Conservation (phyloP, 2,329 filamentous ascomycete species). For the Ramularia endophylla region DNA sequence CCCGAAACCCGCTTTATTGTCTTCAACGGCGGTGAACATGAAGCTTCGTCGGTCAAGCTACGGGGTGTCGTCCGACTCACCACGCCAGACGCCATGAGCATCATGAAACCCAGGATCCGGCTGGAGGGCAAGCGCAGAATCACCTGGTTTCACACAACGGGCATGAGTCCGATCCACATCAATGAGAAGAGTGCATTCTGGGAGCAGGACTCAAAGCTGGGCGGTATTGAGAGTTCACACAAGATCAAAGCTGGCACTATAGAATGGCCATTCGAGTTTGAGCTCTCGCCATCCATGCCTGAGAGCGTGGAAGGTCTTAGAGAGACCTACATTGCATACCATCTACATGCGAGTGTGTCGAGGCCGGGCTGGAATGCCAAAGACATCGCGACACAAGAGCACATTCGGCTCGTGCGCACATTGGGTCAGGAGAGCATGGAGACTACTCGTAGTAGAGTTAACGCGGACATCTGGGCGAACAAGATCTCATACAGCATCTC, state of each 20-base stretch:
- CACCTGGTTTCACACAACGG: constrained; percentile 34
- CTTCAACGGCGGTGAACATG: constrained; percentile 44
- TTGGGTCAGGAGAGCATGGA: constrained; percentile 64
- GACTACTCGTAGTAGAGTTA: constrained; percentile 42
- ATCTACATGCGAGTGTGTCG: constrained; percentile 82
- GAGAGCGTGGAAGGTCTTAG: constrained; percentile 89
- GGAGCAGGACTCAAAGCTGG: constrained; percentile 40
- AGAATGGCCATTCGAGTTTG: constrained; percentile 47
- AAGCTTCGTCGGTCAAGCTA: constrained; percentile 40
- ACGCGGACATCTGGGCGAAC: constrained; percentile 96
- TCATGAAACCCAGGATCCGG: constrained; percentile 42
- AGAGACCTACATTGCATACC: constrained; percentile 83
- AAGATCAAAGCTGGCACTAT: constrained; percentile 45
- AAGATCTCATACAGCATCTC: constrained; percentile 95
- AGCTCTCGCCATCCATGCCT: constrained; percentile 46
- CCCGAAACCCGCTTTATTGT: constrained; percentile 45
- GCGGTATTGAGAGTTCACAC: constrained; percentile 40
- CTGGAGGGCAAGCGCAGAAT: constrained; percentile 45
- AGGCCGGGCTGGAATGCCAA: constrained; percentile 76
- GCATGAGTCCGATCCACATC: constrained; percentile 35
- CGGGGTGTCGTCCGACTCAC: constrained; percentile 42
- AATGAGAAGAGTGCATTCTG: constrained; percentile 43
- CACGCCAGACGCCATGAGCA: constrained; percentile 42
- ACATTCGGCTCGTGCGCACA: constrained; percentile 45
- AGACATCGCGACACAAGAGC: constrained; percentile 73